phyloP scores from a whole-genome alignment of 192 early-diverging fungal species.

The Tieghemiomyces parasiticus region DNA sequence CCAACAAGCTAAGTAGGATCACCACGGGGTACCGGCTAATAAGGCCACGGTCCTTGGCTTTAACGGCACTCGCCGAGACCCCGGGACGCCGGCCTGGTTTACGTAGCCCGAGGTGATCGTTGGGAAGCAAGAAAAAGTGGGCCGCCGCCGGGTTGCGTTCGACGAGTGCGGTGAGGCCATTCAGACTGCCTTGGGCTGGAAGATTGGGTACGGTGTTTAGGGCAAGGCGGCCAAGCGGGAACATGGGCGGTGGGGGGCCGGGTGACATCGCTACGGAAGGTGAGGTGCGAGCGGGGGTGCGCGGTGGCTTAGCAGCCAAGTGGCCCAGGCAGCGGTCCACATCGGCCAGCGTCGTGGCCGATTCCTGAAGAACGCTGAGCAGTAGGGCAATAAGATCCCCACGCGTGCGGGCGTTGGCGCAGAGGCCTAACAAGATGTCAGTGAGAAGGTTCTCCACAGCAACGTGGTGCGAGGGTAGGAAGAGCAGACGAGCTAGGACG shows the following conservation, averaged over 20 bases:
- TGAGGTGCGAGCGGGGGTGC: background rate
- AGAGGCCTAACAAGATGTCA: conserved; percentile 59
- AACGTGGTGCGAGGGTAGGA: conserved; percentile 70
- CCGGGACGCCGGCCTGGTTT: conserved; percentile 33
- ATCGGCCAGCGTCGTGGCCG: conserved; percentile 22
- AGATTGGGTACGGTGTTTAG: conserved; percentile 66
- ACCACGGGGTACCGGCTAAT: conserved; percentile 53
- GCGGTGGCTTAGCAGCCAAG: background rate
- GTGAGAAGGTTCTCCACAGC: conserved; percentile 43
- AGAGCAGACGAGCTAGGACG: conserved; percentile 73
- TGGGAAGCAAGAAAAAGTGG: conserved; percentile 63
- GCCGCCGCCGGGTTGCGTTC: conserved; percentile 58
- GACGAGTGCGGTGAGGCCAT: conserved; percentile 67
- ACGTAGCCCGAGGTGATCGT: conserved; percentile 37
- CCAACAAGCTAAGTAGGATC: conserved; percentile 68
- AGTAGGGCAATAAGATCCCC: conserved; percentile 73
- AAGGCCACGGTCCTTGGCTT: conserved; percentile 41
- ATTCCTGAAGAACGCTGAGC: conserved; percentile 68
- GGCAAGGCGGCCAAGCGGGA: conserved; percentile 25
- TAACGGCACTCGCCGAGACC: conserved; percentile 50
- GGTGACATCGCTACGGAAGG: background rate
- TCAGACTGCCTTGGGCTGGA: conserved; percentile 79
- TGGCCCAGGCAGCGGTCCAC: conserved; percentile 22
- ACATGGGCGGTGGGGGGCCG: conserved; percentile 17
- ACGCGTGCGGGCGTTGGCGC: conserved; percentile 78